Evolutionary conservation across 352 stramenopile species (phyloP).

Genomic region (Blastocystis sp.): DNA sequence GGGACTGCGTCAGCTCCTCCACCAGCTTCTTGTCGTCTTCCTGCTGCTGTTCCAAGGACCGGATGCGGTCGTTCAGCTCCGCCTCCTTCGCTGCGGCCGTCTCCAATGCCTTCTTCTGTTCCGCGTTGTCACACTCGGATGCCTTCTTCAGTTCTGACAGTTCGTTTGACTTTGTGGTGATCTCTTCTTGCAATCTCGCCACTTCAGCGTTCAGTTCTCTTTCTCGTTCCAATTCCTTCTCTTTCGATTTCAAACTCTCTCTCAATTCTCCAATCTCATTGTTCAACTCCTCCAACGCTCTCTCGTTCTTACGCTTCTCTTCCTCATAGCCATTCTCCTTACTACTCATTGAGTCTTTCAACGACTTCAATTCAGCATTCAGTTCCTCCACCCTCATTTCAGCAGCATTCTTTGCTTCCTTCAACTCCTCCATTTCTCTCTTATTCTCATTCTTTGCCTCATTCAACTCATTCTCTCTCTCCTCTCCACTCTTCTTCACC

Average conservation of each 20-base stretch:
- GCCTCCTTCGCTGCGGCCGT: background rate
- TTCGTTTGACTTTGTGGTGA: background rate
- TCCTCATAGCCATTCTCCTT: background rate
- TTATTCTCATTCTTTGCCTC: background rate
- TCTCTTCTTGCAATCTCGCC: too few species aligned
- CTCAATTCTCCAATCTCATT: background rate
- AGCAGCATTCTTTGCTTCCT: background rate
- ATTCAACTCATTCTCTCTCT: background rate
- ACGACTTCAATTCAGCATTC: background rate
- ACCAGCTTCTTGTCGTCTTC: background rate
- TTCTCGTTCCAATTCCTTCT: background rate
- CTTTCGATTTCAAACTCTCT: background rate
- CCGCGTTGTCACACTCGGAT: background rate
- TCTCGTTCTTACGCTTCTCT: background rate
- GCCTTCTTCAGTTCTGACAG: background rate
- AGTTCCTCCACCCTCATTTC: background rate
- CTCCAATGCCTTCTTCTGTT: background rate
- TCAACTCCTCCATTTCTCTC: background rate
- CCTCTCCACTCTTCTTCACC: background rate
- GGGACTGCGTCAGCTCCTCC: background rate
- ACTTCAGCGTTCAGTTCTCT: background rate
- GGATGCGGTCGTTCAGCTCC: background rate
- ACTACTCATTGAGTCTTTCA: background rate
- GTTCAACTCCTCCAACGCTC: background rate
- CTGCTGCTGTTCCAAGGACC: background rate